These are phyloP conservation scores for Zymoseptoria brevis DNA, from an alignment of 2,329 filamentous ascomycete genomes.

Conservation along the genomic window DNA sequence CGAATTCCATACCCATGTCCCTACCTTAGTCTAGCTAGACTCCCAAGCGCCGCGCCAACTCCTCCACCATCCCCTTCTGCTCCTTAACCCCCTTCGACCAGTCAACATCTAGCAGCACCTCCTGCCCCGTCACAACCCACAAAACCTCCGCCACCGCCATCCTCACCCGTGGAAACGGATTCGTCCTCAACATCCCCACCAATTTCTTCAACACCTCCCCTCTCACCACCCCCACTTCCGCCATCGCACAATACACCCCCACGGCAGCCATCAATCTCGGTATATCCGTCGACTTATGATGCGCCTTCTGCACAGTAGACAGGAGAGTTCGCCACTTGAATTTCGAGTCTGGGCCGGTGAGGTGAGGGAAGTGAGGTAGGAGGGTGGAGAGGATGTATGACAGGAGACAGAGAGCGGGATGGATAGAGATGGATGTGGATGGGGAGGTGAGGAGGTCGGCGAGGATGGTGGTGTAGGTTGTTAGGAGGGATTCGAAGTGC, in stretches of 20 bases:
- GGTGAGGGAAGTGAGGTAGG: slow-evolving; percentile 33
- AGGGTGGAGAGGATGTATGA: slow-evolving; percentile 57
- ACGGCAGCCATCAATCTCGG: slow-evolving; percentile 73
- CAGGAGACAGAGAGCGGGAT: slow-evolving; percentile 64
- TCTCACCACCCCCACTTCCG: slow-evolving; percentile 43
- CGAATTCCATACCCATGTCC: too few species aligned
- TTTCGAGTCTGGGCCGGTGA: slow-evolving; percentile 17
- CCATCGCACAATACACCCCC: slow-evolving; percentile 68
- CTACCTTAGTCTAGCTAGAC: too few species aligned
- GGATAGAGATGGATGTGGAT: slow-evolving; percentile 8
- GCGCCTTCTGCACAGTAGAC: slow-evolving; percentile 63
- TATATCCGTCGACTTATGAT: slow-evolving; percentile 76
- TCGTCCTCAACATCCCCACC: slow-evolving; percentile 58
- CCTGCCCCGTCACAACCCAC: slow-evolving; percentile 31
- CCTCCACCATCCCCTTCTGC: too few species aligned
- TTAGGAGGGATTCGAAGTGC: slow-evolving; percentile 13
- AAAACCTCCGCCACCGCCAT: slow-evolving; percentile 35
- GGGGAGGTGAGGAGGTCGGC: slow-evolving; percentile 9
- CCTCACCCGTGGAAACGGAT: slow-evolving; percentile 73
- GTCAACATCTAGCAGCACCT: slow-evolving; percentile 18
- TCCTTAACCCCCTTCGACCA: slow-evolving; percentile 13
- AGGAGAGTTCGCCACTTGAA: slow-evolving; percentile 64
- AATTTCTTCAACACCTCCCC: slow-evolving; percentile 60
- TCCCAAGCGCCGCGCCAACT: too few species aligned
- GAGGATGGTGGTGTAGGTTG: slow-evolving; percentile 18